Conservation (phyloP, 345 rosid species). For the Eucalyptus virginea region DNA sequence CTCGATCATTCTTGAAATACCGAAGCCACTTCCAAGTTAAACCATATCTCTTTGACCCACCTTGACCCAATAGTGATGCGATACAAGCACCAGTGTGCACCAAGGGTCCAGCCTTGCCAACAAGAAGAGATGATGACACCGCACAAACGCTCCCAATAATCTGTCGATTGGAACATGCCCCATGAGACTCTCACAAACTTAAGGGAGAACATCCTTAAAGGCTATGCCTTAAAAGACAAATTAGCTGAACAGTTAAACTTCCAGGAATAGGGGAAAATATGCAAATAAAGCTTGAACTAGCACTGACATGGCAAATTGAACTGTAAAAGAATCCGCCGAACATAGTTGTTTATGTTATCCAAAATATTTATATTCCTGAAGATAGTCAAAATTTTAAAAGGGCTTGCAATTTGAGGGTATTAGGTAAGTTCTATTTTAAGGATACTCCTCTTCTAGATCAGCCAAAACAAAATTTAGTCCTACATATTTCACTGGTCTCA, state of each 20-base stretch:
- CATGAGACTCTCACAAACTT: neutral
- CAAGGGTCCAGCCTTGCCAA: slow-evolving; percentile 98
- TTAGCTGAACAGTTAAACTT: neutral
- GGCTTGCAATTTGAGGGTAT: neutral
- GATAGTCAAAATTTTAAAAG: neutral
- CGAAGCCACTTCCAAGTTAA: slow-evolving; percentile 81
- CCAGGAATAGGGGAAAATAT: neutral
- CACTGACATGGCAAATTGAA: neutral
- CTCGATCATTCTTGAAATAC: slow-evolving; percentile 76
- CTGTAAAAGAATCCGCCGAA: neutral
- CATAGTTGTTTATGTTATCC: neutral
- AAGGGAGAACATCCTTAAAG: neutral
- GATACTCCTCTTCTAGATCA: neutral
- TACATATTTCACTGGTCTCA: neutral
- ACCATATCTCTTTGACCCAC: slow-evolving; percentile 75
- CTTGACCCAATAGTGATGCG: slow-evolving; percentile 81
- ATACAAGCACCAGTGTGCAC: slow-evolving; percentile 95
- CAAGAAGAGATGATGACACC: slow-evolving; percentile 76
- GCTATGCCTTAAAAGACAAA: neutral
- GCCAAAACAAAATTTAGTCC: neutral
- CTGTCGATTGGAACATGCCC: slow-evolving; percentile 20
- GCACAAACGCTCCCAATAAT: slow-evolving; percentile 79
- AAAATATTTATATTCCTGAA: neutral
- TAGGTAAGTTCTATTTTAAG: neutral
- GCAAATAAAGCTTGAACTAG: neutral